Evolutionary conservation across 768 basidiomycete species (phyloP), one percentile per base, ranked within the genome.

Genomic region (Galerina sulciceps): DNA sequence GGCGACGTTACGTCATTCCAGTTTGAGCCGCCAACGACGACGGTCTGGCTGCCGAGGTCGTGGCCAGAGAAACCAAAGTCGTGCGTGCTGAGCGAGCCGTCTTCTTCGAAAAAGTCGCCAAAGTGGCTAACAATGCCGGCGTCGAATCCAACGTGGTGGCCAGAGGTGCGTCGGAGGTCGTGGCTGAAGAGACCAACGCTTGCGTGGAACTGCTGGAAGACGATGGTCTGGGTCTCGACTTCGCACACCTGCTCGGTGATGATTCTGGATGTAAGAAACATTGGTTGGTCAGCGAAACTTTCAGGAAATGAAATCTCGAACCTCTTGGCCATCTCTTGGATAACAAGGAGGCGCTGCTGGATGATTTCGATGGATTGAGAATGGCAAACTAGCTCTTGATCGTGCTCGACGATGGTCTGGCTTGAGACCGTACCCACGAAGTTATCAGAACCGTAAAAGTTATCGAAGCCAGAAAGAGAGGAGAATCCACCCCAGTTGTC

Each of bases 171-270:
- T 34, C 71, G 67, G 55, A 81, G 62, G 60, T 81, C 79, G 42
- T 69, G 61, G 52, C 69, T 70, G 75, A 80, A 81, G 53, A 69
- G 53, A 36, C 69, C 64, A 36, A 79, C 61, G 59, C 74, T 70
- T 15, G 71, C 65, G 51, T 71, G 70, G 71, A 75, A 78, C 63
- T 81, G 79, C 59, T 79, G 69, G 61, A 79, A 76, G 44, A 74
- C 69, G 56, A 79, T 73, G 52, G 72, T 74, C 60, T 83, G 82
- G 15, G 76, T 75, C 59, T 83, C 82, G 44, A 82, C 81, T 46
- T 81, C 79, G 63, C 82, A 83, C 46, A 81, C 74, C 42, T 76
- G 74, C 65, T 81, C 76, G 18, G 74, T 72, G 60, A 81, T 75
- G 61, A 81, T 75, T 62, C 80, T 80, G 42, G 3, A 53, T 17